Evolutionary conservation across 208 protist genomes (phyloP), one percentile per base, ranked within the genome.

Genomic region (Porcisia hertigi): DNA sequence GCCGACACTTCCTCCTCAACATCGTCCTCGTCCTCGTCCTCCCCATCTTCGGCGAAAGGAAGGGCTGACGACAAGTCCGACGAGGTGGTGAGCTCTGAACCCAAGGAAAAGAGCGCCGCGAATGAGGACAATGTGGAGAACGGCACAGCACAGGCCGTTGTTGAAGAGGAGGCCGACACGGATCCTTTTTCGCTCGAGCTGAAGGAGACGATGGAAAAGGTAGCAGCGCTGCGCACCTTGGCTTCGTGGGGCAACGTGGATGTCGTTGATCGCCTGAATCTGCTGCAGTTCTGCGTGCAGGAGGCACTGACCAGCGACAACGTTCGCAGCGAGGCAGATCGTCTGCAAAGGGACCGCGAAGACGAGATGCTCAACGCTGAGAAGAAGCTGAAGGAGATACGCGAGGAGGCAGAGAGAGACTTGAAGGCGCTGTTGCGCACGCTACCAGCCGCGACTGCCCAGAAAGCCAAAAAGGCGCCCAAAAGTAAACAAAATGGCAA

Each of bases 211-310:
- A 86, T 97, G 85, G 79, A 89, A 43, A 71, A 70, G 43, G 75
- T 97, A 9, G 69, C 87, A 3, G 86, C 80, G 52, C 88, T 96
- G 16, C 87, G 90, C 25, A 76, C 82, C 6, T 63, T 91, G 54
- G 90, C 91, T 6, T 85, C 91, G 34, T 97, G 93, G 92, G 90
- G 90, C 20, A 97, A 97, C 82, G 36, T 96, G n/a, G 84, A 89
- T 36, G 69, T 92, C 45, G 45, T 69, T 0, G 89, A 97, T 78
- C 91, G 93, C 1, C 80, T 97, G 14, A 92, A 90, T 73, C 77
- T 97, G 20, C 85, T 97, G 1, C 81, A 89, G 67, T 96, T 89
- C 74, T 87, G 87, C 58, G 85, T 97, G 71, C 77, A 81, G 18
- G 88, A 95, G 83, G 85, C 82, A 4, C 80, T 97, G 18, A 62